Percentiles rank a stretch among this genome's conserved stretches.
These are phyloP conservation scores for Boletus pseudopeckii DNA, from an alignment of 768 basidiomycete genomes.

Conservation along the genomic window DNA sequence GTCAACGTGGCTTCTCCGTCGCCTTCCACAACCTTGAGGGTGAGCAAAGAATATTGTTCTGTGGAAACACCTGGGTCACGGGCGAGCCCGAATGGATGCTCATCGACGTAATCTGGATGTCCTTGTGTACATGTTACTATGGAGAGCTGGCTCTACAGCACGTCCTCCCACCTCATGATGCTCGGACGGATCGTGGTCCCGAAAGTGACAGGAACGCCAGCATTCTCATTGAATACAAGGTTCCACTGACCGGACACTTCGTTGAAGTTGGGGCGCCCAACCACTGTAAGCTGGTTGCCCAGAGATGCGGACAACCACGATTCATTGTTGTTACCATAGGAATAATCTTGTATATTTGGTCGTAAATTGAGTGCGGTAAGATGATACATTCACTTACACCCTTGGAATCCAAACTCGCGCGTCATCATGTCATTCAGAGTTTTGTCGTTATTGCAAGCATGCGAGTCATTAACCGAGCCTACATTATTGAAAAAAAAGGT, in stretches of 20 bases:
- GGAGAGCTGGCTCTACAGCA: not conserved
- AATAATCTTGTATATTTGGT: not conserved
- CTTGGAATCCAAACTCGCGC: not conserved
- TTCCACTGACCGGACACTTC: not conserved
- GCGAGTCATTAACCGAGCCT: not conserved
- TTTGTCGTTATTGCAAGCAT: not conserved
- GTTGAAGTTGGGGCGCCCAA: not conserved
- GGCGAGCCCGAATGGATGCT: not conserved
- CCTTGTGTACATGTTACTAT: not conserved
- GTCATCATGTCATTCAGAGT: not conserved
- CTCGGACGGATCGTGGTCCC: not conserved
- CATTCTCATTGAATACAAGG: not conserved
- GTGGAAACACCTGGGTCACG: not conserved
- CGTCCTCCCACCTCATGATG: not conserved
- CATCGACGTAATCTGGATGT: conserved; percentile 1
- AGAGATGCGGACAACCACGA: not conserved
- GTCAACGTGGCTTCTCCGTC: conserved; percentile 3
- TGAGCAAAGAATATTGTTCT: conserved; percentile 1
- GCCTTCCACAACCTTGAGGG: conserved; percentile 2
- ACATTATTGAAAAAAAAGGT: not conserved
- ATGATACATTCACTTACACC: not conserved
- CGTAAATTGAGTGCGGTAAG: no score
- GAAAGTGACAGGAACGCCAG: not conserved
- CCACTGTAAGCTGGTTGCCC: not conserved
- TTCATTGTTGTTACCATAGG: not conserved